These are phyloP conservation scores for Chlorophyllum brunneum DNA, from an alignment of 768 basidiomycete genomes.

Conservation along the genomic window DNA sequence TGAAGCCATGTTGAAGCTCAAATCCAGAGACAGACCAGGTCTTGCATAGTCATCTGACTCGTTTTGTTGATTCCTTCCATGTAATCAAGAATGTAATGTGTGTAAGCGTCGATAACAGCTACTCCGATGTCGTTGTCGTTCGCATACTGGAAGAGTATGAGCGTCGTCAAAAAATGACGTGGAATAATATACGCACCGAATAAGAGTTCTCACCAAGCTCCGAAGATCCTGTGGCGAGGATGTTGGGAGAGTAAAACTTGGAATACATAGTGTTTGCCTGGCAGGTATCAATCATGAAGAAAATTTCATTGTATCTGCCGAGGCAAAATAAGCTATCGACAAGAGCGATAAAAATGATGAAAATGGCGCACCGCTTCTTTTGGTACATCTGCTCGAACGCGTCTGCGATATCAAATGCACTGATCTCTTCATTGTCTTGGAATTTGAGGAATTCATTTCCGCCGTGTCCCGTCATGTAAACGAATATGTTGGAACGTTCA, in stretches of 20 bases:
- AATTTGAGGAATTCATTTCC: slow-evolving; percentile 99
- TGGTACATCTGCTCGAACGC: slow-evolving; percentile 99
- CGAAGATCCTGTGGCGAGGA: slow-evolving; percentile 88
- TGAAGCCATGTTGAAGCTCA: not conserved
- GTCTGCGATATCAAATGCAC: slow-evolving; percentile 95
- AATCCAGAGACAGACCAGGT: slow-evolving; percentile 55
- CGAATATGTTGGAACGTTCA: slow-evolving; percentile 87
- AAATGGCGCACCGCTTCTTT: slow-evolving; percentile 70
- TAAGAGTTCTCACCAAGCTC: slow-evolving; percentile 86
- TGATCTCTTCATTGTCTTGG: slow-evolving; percentile 98
- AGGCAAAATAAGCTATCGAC: not conserved
- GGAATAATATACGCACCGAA: slow-evolving; percentile 53
- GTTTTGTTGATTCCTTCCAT: slow-evolving; percentile 95
- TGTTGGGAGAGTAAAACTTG: slow-evolving; percentile 91
- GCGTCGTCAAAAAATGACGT: not conserved
- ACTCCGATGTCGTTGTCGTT: slow-evolving; percentile 95
- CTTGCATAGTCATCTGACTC: slow-evolving; percentile 70
- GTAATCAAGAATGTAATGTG: slow-evolving; percentile 86
- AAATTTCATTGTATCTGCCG: slow-evolving; percentile 84
- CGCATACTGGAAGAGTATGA: slow-evolving; percentile 59
- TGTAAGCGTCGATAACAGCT: slow-evolving; percentile 92
- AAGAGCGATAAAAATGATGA: not conserved
- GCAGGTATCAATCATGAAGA: slow-evolving; percentile 99
- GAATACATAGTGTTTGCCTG: slow-evolving; percentile 96
- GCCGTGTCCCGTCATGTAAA: slow-evolving; percentile 98